Conservation (phyloP, 306 rosid species). For the Cucurbita moschata region DNA sequence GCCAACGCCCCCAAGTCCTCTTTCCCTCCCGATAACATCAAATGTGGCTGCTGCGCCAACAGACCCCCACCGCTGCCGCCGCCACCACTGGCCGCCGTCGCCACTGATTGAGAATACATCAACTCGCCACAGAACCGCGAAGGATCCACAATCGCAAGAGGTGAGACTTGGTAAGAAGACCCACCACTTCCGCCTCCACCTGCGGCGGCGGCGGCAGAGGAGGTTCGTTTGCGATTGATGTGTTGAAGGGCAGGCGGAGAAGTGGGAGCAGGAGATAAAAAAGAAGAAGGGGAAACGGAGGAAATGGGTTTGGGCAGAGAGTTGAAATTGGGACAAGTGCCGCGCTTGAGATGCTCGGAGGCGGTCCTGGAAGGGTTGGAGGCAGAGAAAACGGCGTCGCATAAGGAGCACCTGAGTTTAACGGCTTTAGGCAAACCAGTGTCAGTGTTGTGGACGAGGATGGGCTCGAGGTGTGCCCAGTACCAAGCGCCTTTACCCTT, state of each 20-base stretch:
- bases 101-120: slow-evolving; percentile 20
- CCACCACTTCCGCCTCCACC: neutral
- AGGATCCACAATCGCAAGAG: slow-evolving; percentile 38
- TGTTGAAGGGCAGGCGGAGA: slow-evolving; percentile 18
- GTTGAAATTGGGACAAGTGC: slow-evolving; percentile 83
- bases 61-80: slow-evolving; percentile 7
- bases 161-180: slow-evolving; percentile 30
- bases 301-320: slow-evolving; percentile 56
- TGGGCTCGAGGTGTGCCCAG: slow-evolving; percentile 82
- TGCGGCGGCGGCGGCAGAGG: slow-evolving; percentile 16
- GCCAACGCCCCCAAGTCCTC: slow-evolving; percentile 87
- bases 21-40: slow-evolving; percentile 81
- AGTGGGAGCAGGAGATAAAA: slow-evolving; percentile 8
- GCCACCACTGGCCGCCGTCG: slow-evolving; percentile 12
- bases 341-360: slow-evolving; percentile 92
- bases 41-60: slow-evolving; percentile 32
- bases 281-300: slow-evolving; percentile 42
- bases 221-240: slow-evolving; percentile 45
- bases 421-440: slow-evolving; percentile 78
- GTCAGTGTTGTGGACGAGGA: slow-evolving; percentile 49
- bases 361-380: slow-evolving; percentile 91
- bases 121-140: slow-evolving; percentile 34
- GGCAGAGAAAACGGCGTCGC: slow-evolving; percentile 93
- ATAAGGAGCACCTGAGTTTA: slow-evolving; percentile 66
- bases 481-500: slow-evolving; percentile 99